These are phyloP conservation scores for Septoria linicola DNA, from an alignment of 2,329 filamentous ascomycete genomes.

Conservation along the genomic window DNA sequence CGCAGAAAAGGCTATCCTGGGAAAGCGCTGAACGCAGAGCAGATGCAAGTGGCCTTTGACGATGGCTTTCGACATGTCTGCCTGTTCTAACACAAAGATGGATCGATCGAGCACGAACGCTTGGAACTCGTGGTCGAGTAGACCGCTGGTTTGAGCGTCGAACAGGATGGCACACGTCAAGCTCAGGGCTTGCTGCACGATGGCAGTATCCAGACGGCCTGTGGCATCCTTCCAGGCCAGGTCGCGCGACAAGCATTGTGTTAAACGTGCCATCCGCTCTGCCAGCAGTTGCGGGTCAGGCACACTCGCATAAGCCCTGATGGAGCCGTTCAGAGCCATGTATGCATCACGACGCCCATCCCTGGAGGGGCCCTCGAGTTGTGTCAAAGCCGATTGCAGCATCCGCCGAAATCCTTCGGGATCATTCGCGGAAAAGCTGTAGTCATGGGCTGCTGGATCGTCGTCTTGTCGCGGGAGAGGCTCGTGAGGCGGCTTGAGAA, in stretches of 20 bases:
- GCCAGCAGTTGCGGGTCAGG: conserved; percentile 71
- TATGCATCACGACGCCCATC: conserved; percentile 82
- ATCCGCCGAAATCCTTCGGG: conserved; percentile 69
- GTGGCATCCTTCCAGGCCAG: conserved; percentile 59
- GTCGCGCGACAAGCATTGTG: conserved; percentile 82
- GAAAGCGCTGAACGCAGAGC: conserved; percentile 76
- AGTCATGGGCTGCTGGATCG: too few species aligned
- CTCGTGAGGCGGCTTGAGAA: conserved; percentile 69
- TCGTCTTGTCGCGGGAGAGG: conserved; percentile 38
- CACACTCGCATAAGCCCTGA: conserved; percentile 79
- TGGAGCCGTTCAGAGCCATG: conserved; percentile 69
- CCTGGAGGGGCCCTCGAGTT: conserved; percentile 72
- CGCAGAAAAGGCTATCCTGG: conserved; percentile 68
- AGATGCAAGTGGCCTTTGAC: conserved; percentile 77
- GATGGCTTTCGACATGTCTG: conserved; percentile 70
- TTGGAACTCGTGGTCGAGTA: conserved; percentile 73
- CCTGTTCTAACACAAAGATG: conserved; percentile 69
- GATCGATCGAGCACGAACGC: conserved; percentile 78
- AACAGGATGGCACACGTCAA: conserved; percentile 75
- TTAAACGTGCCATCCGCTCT: conserved; percentile 73
- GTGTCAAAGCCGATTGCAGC: conserved; percentile 79
- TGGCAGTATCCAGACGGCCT: conserved; percentile 59
- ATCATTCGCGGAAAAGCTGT: conserved; percentile 46
- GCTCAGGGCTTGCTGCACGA: conserved; percentile 75
- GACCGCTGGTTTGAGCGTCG: conserved; percentile 60